Evolutionary conservation across 768 basidiomycete genomes (phyloP).

Genomic region (Artomyces pyxidatus): DNA sequence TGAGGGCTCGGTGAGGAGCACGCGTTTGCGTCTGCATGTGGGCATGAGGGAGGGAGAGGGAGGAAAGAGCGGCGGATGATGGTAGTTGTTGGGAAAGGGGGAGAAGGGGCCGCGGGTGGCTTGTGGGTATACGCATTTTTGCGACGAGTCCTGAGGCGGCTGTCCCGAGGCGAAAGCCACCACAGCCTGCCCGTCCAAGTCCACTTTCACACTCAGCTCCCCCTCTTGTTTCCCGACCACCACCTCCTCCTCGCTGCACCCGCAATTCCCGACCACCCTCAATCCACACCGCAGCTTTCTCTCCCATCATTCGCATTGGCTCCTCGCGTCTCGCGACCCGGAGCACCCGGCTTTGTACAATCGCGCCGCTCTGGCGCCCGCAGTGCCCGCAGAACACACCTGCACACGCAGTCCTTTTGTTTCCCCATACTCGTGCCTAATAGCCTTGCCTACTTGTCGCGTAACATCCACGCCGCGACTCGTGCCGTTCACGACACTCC

Average conservation of each 20-base stretch:
- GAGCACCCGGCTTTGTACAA: not conserved
- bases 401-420: not conserved
- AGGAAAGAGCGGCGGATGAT: slow-evolving; percentile 13
- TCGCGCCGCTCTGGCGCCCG: not conserved
- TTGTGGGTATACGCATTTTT: slow-evolving; percentile 2
- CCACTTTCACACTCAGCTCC: not conserved
- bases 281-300: not conserved
- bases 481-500: too few species aligned
- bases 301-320: not conserved
- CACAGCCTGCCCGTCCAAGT: not conserved
- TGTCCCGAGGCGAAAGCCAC: slow-evolving; percentile 3
- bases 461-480: too few species aligned
- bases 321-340: not conserved
- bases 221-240: not conserved
- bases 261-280: not conserved
- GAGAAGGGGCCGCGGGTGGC: slow-evolving; percentile 3
- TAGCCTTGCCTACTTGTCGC: too few species aligned
- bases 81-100: slow-evolving; percentile 4
- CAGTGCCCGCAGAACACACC: not conserved
- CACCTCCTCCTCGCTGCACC: not conserved
- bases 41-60: slow-evolving; percentile 47
- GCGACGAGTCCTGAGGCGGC: not conserved
- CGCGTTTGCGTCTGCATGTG: slow-evolving; percentile 84
- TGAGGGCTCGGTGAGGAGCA: slow-evolving; percentile 79
- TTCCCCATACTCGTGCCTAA: too few species aligned